Conservation (phyloP, 768 basidiomycete genomes). For the Lentinula lateritia region DNA sequence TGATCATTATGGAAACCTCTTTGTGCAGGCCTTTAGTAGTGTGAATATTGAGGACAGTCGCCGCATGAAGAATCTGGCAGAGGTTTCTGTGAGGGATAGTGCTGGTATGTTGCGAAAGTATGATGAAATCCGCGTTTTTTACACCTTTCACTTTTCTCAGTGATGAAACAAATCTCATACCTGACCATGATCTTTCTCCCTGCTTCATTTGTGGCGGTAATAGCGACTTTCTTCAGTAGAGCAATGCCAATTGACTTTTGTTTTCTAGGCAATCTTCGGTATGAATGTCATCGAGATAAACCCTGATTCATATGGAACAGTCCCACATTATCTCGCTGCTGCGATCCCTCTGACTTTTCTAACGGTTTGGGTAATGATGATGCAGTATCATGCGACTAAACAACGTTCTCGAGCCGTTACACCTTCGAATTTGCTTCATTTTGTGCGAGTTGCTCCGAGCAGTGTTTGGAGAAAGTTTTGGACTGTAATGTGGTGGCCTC, state of each 20-base stretch:
- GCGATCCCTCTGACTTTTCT: conserved; percentile 36
- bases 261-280: conserved; percentile 40
- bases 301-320: conserved; percentile 18
- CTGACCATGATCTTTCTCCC: conserved; percentile 61
- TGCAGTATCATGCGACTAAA: conserved; percentile 26
- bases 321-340: conserved; percentile 31
- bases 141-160: conserved; percentile 13
- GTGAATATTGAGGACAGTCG: conserved; percentile 45
- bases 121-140: neutral
- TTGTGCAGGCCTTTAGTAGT: conserved; percentile 36
- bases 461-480: neutral
- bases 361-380: conserved; percentile 40
- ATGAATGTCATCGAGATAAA: conserved; percentile 51
- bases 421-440: neutral
- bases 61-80: conserved; percentile 33
- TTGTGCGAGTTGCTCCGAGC: neutral
- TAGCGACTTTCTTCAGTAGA: conserved; percentile 7
- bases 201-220: conserved; percentile 41
- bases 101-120: conserved; percentile 21
- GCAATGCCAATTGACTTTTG: neutral
- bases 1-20: neutral
- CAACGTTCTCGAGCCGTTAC: neutral
- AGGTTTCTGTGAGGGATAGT: conserved; percentile 37
- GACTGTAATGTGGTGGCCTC: neutral
- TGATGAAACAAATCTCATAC: conserved; percentile 51